These are phyloP conservation scores for Fusarium sp. DNA, from an alignment of 2,329 filamentous ascomycete species.

Conservation along the genomic window DNA sequence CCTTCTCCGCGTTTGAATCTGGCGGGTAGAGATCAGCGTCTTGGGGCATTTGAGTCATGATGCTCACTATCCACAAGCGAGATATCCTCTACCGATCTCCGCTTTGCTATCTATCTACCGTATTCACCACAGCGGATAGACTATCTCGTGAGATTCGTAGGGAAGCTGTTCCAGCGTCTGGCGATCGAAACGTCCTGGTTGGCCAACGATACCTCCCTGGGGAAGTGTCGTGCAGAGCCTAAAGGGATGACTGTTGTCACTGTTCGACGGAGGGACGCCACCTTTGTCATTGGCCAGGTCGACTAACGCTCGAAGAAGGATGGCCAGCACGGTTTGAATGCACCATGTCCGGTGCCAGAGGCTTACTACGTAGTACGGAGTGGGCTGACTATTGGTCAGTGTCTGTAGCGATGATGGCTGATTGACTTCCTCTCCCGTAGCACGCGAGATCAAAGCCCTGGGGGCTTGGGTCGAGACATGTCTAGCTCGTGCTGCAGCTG, in stretches of 20 bases:
- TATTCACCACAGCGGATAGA: too few species aligned
- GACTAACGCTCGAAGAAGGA: conserved; percentile 32
- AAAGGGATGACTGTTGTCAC: conserved; percentile 3
- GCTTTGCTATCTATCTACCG: background rate
- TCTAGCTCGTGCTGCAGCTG: conserved; percentile 5
- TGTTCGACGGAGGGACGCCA: conserved; percentile 25
- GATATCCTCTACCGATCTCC: background rate
- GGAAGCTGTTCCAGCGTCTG: conserved; percentile 5
- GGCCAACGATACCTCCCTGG: background rate
- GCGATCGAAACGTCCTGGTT: conserved; percentile 37
- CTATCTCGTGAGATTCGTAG: conserved; percentile 2
- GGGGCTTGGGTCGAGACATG: conserved; percentile 20
- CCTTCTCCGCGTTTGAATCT: conserved; percentile 27
- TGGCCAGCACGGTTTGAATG: conserved; percentile 34
- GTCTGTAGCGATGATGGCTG: conserved; percentile 34
- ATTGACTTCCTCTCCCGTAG: conserved; percentile 29
- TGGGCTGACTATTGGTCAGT: conserved; percentile 22
- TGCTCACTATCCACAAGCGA: conserved; percentile 29
- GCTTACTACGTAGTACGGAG: conserved; percentile 37
- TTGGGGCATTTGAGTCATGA: conserved; percentile 22
- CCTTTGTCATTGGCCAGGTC: conserved; percentile 39
- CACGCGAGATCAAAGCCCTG: conserved; percentile 34
- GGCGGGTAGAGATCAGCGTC: conserved; percentile 28
- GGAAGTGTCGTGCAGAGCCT: background rate
- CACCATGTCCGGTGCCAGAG: conserved; percentile 18